Evolutionary conservation across 768 basidiomycete genomes (phyloP), one percentile per base, ranked within the genome.

Genomic region (Lactifluus hygrophoroides): DNA sequence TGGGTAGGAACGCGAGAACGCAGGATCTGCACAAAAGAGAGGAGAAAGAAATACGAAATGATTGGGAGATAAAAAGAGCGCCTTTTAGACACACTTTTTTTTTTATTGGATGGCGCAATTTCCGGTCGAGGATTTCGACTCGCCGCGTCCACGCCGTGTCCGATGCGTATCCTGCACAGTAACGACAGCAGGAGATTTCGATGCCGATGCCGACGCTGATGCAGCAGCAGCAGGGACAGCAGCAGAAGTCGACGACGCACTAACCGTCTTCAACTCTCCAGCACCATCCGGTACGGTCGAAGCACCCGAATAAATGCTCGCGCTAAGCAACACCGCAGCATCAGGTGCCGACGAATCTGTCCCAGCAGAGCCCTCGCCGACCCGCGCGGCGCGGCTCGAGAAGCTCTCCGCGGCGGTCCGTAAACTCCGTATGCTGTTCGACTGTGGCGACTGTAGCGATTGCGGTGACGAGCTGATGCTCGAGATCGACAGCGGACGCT

Each of bases 361-460:
- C 38, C 51, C 54, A 3, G 35, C 37, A 27, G 35, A 46, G 17
- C 10, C 44, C 13, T 49, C 53, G n/a, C n/a, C n/a, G 27, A 34
- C 37, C 17, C 46, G 46, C 10, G 49, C 57, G 7, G 44, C 68
- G 54, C 72, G 69, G 56, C 75, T 75, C 1, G 75, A 73, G 17
- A 74, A 64, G 51, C 76, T 79, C 56, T 75, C 77, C 67, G 73
- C 63, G 14, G 77, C 76, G 11, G 80, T 84, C 3, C 74, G 77
- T 16, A 77, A 78, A 62, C 83, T 84, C 40, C 80, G 75, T 65
- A 85, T 60, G 64, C 86, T 88, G 51, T 75, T 66, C 13, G 71
- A 68, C 65, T 80, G 81, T 8, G 77, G 74, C 5, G 74, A 71
- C 8, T 28, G 30, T 5, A 23, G 40, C 19, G 46, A 40, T 6